phyloP scores from a whole-genome alignment of 2,329 filamentous ascomycete genomes.

The Thelonectria olida region DNA sequence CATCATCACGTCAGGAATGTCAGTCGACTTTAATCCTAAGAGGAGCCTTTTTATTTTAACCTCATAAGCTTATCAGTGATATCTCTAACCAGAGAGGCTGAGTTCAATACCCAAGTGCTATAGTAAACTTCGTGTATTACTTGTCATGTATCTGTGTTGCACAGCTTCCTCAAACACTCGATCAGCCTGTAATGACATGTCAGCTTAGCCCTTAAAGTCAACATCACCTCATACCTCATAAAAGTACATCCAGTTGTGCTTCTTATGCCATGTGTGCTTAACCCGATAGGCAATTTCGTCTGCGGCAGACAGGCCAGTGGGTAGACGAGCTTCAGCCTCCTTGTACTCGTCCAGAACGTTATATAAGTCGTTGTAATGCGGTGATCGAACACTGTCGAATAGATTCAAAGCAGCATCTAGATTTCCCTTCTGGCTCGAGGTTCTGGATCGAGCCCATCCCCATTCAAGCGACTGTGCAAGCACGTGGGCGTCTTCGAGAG shows the following conservation, averaged over 20 bases:
- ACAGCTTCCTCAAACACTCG: no score
- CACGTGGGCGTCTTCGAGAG: background rate
- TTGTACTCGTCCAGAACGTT: conserved; percentile 51
- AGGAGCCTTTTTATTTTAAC: background rate
- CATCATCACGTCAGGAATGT: background rate
- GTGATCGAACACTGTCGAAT: conserved; percentile 1
- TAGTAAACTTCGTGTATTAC: no score
- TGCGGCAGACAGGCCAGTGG: no score
- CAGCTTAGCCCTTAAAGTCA: no score
- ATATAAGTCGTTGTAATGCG: background rate
- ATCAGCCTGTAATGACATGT: no score
- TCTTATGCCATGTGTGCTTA: background rate
- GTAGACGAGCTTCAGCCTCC: no score
- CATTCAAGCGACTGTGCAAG: background rate
- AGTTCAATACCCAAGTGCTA: no score
- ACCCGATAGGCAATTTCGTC: no score
- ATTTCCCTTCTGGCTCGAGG: background rate
- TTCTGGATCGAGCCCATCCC: background rate
- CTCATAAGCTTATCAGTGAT: no score
- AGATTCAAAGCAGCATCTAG: background rate
- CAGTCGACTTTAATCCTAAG: background rate
- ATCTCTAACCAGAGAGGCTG: no score
- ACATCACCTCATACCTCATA: no score
- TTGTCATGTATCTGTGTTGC: no score
- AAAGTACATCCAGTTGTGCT: background rate